Base-by-base conservation (phyloP, 495 filamentous ascomycete species). In the Penicillium herquei region DNA sequence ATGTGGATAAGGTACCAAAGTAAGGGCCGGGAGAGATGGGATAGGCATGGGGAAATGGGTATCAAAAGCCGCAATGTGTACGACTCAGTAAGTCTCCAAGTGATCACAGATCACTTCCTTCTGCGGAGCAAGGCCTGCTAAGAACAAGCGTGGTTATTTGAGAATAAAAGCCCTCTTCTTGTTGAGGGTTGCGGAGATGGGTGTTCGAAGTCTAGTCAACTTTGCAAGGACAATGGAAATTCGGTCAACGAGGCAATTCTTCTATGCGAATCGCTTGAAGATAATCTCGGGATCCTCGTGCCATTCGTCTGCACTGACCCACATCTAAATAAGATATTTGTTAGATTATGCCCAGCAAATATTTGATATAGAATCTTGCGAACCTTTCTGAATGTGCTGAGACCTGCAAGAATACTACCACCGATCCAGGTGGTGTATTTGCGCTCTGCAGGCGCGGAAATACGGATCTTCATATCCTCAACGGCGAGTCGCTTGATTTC, bases 341-440 rank as follows among this genome's bases (percentile, higher is more conserved):
- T 65, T 49, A 70, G 63, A 44, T 18, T 41, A 6, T 17, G 4
- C 41, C 14, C 10, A 49, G 21, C 18, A 35, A 7, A 43, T 8
- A 34, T 26, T 6, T 7, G 32, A 31, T 13, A 9, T 34, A 39
- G 39, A 11, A 13, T 11, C 11, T 16, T 1, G 31, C 88, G 61
- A 67, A 96, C 92, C 89, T 98, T 98, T 78, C 91, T 87, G 74
- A 99, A 99, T 30, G 94, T 98, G 76, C 93, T 98, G 69, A 99
- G 70, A 0, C 95, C 95, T 34, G 95, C 94, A 53, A 99, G 77
- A 77, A 99, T 99, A 66, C 94, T 96, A 30, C 94, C 94, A 62
- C 94, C 94, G 66, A 97, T 98, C 94, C 94, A 99, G 26, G 90
- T 97, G 54, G 89, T 96, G 74, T 98, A 99, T 72, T 97, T 96